Evolutionary conservation across 495 filamentous ascomycete species (phyloP), one percentile per base, ranked within the genome.

Genomic region (Penicillium waksmanii): DNA sequence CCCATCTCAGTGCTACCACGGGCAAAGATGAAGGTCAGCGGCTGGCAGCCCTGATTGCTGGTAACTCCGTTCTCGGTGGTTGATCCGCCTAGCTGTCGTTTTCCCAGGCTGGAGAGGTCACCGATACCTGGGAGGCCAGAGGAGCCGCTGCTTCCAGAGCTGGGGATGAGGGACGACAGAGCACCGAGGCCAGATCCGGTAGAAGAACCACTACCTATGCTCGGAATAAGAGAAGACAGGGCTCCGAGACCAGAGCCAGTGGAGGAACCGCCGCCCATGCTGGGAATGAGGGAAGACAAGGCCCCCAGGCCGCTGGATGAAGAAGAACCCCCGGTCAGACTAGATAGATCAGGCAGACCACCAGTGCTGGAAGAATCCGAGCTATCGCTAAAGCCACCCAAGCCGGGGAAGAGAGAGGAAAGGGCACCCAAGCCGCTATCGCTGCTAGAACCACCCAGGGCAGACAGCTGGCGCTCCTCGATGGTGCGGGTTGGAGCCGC

Each of bases 11-110:
- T 72, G 10, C 81, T 87, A 9, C 85, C 84, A 35, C 85, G 80
- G 10, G 84, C 84, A 55, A 83, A 87, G 59, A 88, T 81, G 53
- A 87, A 74, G 21, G 84, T 84, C 49, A 85, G 63, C 18, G 69
- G 58, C 43, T 75, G 70, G 68, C 83, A 85, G 36, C 57, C 53
- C 5, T 59, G 68, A 43, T 77, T 71, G 27, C 75, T 49, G 9
- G 70, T 69, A 10, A 84, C 70, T 15, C 77, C 78, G 62, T 83
- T 82, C 46, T 51, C 33, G 12, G 52, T 61, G 27, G 11, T 44
- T 2, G 42, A 44, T 44, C n/a, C 42, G 0, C 42, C 42, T 9
- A 44, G 17, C n/a, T 19, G 36, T 25, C 44, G 11, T 36, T 50
- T 58, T 42, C 49, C 38, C n/a, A 53, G 34, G 9, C 52, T 34